These are phyloP conservation scores for Acorus calamus DNA, from an alignment of 106 monocot species.

Conservation along the genomic window DNA sequence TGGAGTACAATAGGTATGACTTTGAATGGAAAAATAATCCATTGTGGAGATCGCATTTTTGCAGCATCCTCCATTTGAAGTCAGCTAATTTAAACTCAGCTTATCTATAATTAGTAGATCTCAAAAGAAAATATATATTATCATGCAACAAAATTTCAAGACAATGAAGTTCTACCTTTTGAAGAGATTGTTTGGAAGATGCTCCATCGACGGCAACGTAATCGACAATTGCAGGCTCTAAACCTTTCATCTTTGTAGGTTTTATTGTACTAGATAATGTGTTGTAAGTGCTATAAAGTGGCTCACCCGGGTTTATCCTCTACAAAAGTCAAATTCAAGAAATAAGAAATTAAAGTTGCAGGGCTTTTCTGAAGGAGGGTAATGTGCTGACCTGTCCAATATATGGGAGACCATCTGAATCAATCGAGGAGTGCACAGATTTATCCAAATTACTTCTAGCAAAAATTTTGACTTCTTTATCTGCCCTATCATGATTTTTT, in stretches of 20 bases:
- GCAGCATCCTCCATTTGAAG: too few species aligned
- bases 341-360: too few species aligned
- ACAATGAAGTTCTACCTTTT: constrained; percentile 39
- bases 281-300: constrained; percentile 56
- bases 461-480: constrained; percentile 45
- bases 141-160: too few species aligned
- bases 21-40: too few species aligned
- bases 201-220: constrained; percentile 75
- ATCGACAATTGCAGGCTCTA: constrained; percentile 70
- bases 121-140: too few species aligned
- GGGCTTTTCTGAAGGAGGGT: too few species aligned
- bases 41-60: too few species aligned
- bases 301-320: constrained; percentile 50
- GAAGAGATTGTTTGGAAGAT: constrained; percentile 27
- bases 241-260: constrained; percentile 41
- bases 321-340: constrained; percentile 9
- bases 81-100: too few species aligned
- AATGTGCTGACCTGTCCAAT: constrained; percentile 55
- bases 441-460: constrained; percentile 27
- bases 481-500: constrained; percentile 20
- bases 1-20: too few species aligned
- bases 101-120: too few species aligned
- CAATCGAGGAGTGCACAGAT: constrained; percentile 25
- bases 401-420: constrained; percentile 89
- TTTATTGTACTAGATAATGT: constrained; percentile 35